Percentiles rank a stretch among this genome's conserved stretches.
These are phyloP conservation scores for Pseudogymnoascus sp. DNA, from an alignment of 2,329 filamentous ascomycete genomes.

Conservation along the genomic window DNA sequence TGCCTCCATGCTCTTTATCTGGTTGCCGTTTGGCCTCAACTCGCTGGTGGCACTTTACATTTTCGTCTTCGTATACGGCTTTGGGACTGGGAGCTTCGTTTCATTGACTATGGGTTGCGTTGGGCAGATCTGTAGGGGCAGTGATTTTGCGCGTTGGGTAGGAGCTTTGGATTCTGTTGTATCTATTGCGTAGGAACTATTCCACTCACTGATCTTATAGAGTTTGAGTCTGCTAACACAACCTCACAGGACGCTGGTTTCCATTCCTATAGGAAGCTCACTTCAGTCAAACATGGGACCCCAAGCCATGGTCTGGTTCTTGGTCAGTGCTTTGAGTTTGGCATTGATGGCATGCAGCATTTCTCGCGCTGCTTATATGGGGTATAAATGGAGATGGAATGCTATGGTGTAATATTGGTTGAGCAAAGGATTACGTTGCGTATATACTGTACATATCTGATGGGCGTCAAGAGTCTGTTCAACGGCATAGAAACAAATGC, in stretches of 20 bases:
- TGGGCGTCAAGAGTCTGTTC: neutral
- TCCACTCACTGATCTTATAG: neutral
- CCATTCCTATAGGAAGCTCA: neutral
- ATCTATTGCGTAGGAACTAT: neutral
- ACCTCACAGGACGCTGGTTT: neutral
- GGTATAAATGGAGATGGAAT: constrained; percentile 5
- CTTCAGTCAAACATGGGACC: neutral
- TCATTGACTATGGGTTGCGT: constrained; percentile 12
- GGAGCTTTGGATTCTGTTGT: neutral
- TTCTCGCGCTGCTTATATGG: neutral
- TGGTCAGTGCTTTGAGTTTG: neutral
- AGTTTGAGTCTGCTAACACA: neutral
- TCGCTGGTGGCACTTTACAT: constrained; percentile 8
- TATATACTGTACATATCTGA: constrained; percentile 6
- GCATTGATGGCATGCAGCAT: neutral
- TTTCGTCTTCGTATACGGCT: constrained; percentile 11
- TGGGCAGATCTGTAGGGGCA: constrained; percentile 8
- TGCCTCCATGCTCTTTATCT: neutral
- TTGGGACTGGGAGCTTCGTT: constrained; percentile 9
- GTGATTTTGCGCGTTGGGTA: neutral
- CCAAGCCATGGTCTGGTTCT: neutral
- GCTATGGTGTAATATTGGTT: neutral
- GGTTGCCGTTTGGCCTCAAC: neutral
- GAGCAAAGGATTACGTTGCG: neutral
- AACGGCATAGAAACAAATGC: neutral